A percentile compares a stretch with the other conserved stretches of the same genome.
phyloP scores from a whole-genome alignment of 129 eudicot genomes.

The Deinandra increscens region DNA sequence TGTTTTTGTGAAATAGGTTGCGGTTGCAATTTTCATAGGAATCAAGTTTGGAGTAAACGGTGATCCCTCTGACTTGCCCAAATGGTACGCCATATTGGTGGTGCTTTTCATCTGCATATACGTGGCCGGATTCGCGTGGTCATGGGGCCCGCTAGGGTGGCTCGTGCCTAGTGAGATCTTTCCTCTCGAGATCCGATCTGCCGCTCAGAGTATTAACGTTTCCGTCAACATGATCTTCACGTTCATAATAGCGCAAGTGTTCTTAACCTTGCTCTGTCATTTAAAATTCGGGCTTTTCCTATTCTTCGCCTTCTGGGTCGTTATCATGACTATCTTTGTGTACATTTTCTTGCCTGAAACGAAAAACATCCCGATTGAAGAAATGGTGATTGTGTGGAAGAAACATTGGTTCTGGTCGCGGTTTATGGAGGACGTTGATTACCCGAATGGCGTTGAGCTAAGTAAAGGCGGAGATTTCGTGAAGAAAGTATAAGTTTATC shows the following conservation, averaged over 20 bases:
- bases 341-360: conserved; percentile 88
- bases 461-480: conserved; percentile 39
- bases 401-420: conserved; percentile 80
- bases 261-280: conserved; percentile 78
- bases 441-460: conserved; percentile 48
- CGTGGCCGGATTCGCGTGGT: conserved; percentile 92
- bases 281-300: conserved; percentile 79
- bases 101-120: conserved; percentile 79
- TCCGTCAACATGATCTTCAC: conserved; percentile 97
- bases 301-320: conserved; percentile 68
- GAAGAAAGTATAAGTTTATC: conserved; percentile 27
- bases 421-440: conserved; percentile 48
- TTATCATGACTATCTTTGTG: conserved; percentile 61
- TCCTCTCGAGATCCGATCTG: conserved; percentile 85
- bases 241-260: conserved; percentile 67
- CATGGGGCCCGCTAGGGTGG: conserved; percentile 98
- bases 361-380: conserved; percentile 83
- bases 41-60: conserved; percentile 78
- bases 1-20: conserved; percentile 39
- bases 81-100: conserved; percentile 78
- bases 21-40: conserved; percentile 66
- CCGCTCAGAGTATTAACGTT: conserved; percentile 84
- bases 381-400: conserved; percentile 82
- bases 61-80: conserved; percentile 48
- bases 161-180: conserved; percentile 88